Conservation (phyloP, 768 basidiomycete genomes). For the Auriscalpium microsporum region DNA sequence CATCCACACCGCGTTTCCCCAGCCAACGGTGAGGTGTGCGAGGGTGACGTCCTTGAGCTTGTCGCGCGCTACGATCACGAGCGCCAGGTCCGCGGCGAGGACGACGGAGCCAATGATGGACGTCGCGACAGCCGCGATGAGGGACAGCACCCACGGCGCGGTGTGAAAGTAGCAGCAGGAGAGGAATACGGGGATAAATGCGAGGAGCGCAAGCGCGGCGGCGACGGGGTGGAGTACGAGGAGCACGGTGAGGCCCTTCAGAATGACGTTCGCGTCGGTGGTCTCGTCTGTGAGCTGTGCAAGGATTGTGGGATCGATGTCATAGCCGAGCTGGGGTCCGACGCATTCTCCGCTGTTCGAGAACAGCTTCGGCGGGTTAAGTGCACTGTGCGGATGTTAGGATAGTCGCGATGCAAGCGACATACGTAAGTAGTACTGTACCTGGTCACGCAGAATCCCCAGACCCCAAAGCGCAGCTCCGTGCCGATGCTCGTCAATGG, state of each 20-base stretch:
- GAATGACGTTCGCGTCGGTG: slow-evolving; percentile 35
- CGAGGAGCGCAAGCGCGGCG: slow-evolving; percentile 49
- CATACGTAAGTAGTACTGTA: slow-evolving; percentile 25
- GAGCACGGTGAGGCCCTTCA: slow-evolving; percentile 36
- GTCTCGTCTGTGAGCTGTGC: slow-evolving; percentile 35
- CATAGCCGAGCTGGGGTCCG: slow-evolving; percentile 63
- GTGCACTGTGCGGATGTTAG: slow-evolving; percentile 11
- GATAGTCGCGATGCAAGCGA: not conserved
- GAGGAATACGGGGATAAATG: slow-evolving; percentile 29
- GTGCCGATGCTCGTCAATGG: slow-evolving; percentile 44
- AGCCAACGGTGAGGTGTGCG: slow-evolving; percentile 37
- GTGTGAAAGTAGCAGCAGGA: slow-evolving; percentile 33
- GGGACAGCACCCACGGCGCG: slow-evolving; percentile 43
- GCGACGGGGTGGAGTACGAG: slow-evolving; percentile 65
- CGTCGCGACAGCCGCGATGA: slow-evolving; percentile 49
- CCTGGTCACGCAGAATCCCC: slow-evolving; percentile 73
- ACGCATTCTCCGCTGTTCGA: slow-evolving; percentile 43
- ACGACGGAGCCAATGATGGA: slow-evolving; percentile 47
- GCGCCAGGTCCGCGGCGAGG: slow-evolving; percentile 53
- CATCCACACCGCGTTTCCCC: slow-evolving; percentile 73
- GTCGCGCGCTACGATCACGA: slow-evolving; percentile 44
- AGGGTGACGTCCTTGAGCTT: slow-evolving; percentile 33
- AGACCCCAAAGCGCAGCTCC: slow-evolving; percentile 66
- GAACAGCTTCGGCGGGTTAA: slow-evolving; percentile 30
- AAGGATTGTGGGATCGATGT: slow-evolving; percentile 38